These are phyloP conservation scores for Dovyalis caffra DNA, from an alignment of 345 rosid genomes.

Conservation along the genomic window DNA sequence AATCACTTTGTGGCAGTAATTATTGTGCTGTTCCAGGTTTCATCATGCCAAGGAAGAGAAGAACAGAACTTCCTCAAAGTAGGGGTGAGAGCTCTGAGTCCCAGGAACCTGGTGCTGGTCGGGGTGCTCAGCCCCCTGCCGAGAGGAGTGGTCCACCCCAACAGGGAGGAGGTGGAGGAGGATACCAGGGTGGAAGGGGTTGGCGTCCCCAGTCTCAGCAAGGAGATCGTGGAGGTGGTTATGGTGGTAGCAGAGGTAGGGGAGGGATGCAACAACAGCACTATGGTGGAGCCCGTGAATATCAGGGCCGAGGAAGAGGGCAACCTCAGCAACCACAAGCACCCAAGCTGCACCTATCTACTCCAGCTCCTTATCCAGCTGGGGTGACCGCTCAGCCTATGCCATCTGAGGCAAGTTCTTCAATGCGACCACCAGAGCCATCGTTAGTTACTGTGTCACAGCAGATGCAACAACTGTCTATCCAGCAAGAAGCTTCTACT, in stretches of 20 bases:
- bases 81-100: constrained; percentile 72
- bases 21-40: constrained; percentile 20
- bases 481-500: constrained; percentile 47
- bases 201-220: constrained; percentile 60
- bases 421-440: constrained; percentile 45
- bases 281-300: constrained; percentile 52
- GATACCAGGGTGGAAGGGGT: constrained; percentile 60
- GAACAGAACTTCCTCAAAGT: constrained; percentile 49
- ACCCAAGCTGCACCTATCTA: constrained; percentile 99
- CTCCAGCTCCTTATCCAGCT: constrained; percentile 55
- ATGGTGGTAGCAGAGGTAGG: constrained; percentile 47
- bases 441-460: constrained; percentile 28
- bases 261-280: constrained; percentile 57
- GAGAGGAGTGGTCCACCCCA: constrained; percentile 43
- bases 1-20: neutral
- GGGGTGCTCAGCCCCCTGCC: constrained; percentile 47
- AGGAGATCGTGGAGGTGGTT: constrained; percentile 50
- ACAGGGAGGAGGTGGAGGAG: constrained; percentile 39
- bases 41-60: constrained; percentile 76
- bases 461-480: constrained; percentile 50
- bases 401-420: constrained; percentile 56
- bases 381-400: constrained; percentile 54
- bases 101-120: constrained; percentile 42
- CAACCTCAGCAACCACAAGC: constrained; percentile 55
- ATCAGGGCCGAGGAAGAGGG: constrained; percentile 80